A percentile compares a stretch with the other conserved stretches of the same genome.
Conservation (phyloP, 768 basidiomycete genomes). For the Suillus luteus region DNA sequence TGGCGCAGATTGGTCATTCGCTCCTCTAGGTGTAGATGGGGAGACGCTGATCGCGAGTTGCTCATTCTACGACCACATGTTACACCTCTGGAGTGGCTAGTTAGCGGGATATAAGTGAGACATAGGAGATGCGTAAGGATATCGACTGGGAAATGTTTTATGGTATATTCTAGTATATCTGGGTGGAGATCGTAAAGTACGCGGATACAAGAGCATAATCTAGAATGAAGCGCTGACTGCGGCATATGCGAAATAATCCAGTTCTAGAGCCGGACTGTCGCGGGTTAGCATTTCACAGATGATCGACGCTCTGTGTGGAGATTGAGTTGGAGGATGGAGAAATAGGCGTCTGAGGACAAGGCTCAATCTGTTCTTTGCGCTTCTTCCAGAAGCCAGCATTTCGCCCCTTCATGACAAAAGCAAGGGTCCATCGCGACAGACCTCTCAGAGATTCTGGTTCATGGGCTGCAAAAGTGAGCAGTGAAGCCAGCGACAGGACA, state of each 20-base stretch:
- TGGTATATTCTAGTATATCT: background rate
- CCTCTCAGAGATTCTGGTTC: conserved; percentile 69
- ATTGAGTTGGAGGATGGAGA: conserved; percentile 6
- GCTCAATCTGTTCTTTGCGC: conserved; percentile 20
- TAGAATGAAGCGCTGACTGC: background rate
- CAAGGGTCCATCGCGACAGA: conserved; percentile 69
- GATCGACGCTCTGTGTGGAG: background rate
- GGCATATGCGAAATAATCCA: background rate
- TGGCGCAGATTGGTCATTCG: conserved; percentile 86
- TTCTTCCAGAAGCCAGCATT: conserved; percentile 56
- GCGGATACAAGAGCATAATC: too few species aligned
- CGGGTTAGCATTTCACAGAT: background rate
- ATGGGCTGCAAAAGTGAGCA: conserved; percentile 65
- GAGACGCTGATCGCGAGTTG: conserved; percentile 77
- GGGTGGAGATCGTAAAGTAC: background rate
- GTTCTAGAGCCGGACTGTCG: background rate
- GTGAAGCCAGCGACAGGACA: conserved; percentile 60
- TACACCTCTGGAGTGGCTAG: conserved; percentile 81
- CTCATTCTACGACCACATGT: conserved; percentile 91
- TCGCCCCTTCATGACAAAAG: conserved; percentile 65
- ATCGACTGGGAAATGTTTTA: background rate
- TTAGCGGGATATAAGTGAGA: background rate
- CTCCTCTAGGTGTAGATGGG: conserved; percentile 24
- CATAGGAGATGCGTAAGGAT: background rate
- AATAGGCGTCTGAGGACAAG: conserved; percentile 15